A percentile compares a stretch with the other conserved stretches of the same genome.
Conservation (phyloP, 2,329 filamentous ascomycete genomes). For the Fusarium scirpi region DNA sequence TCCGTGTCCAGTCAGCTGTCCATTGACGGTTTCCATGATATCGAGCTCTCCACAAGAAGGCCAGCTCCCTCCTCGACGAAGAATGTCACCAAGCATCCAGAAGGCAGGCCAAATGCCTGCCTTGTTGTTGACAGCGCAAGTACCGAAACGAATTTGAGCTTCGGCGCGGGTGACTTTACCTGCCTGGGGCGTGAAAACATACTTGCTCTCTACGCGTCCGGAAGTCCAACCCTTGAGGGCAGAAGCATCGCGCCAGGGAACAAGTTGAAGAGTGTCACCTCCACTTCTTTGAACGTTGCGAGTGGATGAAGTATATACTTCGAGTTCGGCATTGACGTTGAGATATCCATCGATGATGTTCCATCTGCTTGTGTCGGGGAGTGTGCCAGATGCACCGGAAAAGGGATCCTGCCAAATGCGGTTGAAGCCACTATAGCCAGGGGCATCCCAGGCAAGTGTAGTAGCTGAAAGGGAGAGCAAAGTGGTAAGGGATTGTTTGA, state of each 20-base stretch:
- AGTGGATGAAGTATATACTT: conserved; percentile 59
- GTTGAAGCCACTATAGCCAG: conserved; percentile 55
- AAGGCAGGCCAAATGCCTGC: conserved; percentile 55
- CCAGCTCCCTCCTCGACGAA: conserved; percentile 42
- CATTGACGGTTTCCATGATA: conserved; percentile 39
- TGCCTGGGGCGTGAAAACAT: conserved; percentile 58
- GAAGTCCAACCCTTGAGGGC: conserved; percentile 60
- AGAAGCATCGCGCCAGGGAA: conserved; percentile 55
- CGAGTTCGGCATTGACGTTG: conserved; percentile 61
- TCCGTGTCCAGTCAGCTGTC: conserved; percentile 30
- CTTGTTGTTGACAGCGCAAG: conserved; percentile 50
- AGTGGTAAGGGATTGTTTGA: not conserved
- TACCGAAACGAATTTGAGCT: conserved; percentile 62
- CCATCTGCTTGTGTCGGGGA: conserved; percentile 57
- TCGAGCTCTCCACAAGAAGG: conserved; percentile 42
- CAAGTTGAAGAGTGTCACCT: conserved; percentile 62
- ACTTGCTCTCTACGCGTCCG: conserved; percentile 61
- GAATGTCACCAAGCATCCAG: conserved; percentile 43
- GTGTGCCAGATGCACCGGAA: conserved; percentile 52
- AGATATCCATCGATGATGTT: conserved; percentile 57
- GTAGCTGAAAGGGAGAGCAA: not conserved
- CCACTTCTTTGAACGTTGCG: conserved; percentile 63
- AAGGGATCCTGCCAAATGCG: conserved; percentile 61
- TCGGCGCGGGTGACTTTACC: conserved; percentile 58
- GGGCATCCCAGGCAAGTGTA: conserved; percentile 46